Evolutionary conservation across 1,139 yeast species (phyloP).

Genomic region (Hyphopichia fennica): DNA sequence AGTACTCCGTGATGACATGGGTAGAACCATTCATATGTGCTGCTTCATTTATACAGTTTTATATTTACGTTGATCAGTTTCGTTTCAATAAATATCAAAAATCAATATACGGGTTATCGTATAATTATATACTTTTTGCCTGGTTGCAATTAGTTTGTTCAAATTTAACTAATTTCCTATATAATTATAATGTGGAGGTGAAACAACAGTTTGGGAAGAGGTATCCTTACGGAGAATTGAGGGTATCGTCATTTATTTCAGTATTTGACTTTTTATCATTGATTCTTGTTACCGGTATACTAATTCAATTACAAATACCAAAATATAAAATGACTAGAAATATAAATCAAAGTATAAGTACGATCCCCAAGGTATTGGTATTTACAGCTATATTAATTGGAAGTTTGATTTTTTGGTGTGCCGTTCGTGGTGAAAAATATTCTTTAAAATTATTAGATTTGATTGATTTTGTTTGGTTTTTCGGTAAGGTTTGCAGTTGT

Average conservation of each 20-base stretch:
- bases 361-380: constrained; percentile 3
- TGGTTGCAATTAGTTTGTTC: constrained; percentile 12
- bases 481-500: constrained; percentile 14
- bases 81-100: constrained; percentile 17
- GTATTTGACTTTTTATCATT: constrained; percentile 14
- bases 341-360: constrained; percentile 25
- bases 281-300: constrained; percentile 11
- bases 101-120: constrained; percentile 30
- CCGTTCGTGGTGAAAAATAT: constrained; percentile 1
- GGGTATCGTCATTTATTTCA: constrained; percentile 8
- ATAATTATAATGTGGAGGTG: constrained; percentile 10
- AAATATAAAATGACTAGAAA: constrained; percentile 18
- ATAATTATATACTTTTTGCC: constrained; percentile 20
- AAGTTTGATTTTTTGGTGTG: neutral
- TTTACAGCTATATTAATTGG: neutral
- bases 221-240: constrained; percentile 13
- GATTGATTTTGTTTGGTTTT: constrained; percentile 29
- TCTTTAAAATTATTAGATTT: constrained; percentile 22
- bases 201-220: constrained; percentile 15
- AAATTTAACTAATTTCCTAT: constrained; percentile 14
- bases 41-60: constrained; percentile 10
- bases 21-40: constrained; percentile 8
- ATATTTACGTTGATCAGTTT: constrained; percentile 15
- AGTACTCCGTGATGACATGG: neutral
- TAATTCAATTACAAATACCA: constrained; percentile 13